Conservation (phyloP, 352 stramenopile species). For the Globisporangium nodosum region DNA sequence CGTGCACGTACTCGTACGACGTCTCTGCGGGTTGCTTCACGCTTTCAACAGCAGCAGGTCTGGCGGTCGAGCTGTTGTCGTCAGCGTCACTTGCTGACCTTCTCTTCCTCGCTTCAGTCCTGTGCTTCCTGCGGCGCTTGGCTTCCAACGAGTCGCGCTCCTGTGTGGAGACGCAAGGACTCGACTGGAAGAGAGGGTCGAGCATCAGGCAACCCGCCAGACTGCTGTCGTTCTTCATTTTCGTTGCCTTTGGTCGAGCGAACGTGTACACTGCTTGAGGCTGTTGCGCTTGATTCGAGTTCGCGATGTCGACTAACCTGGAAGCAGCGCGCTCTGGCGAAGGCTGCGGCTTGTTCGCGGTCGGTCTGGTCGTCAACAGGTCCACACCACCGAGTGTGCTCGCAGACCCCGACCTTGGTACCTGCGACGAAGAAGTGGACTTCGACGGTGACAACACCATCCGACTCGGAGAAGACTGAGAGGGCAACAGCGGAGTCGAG, state of each 20-base stretch:
- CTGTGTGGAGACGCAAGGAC: background rate
- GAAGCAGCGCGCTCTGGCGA: background rate
- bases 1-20: conserved; percentile 33
- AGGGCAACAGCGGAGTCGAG: conserved; percentile 6
- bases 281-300: conserved; percentile 1
- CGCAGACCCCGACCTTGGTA: background rate
- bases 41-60: background rate
- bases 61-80: background rate
- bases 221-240: conserved; percentile 16
- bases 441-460: conserved; percentile 2
- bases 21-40: background rate
- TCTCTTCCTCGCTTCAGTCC: background rate
- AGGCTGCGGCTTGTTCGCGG: conserved; percentile 14
- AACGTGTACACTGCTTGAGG: conserved; percentile 29
- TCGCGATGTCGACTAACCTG: conserved; percentile 8
- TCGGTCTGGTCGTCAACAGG: conserved; percentile 27
- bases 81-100: background rate
- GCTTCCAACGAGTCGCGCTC: background rate
- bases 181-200: conserved; percentile 56
- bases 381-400: conserved; percentile 20
- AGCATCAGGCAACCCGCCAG: conserved; percentile 37
- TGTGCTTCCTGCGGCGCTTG: conserved; percentile 5
- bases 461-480: background rate
- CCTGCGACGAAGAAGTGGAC: background rate
- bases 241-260: conserved; percentile 32